Percentiles rank a stretch among this genome's conserved stretches.
These are phyloP conservation scores for Penicillium sp. DNA, from an alignment of 2,329 filamentous ascomycete genomes.

Conservation along the genomic window DNA sequence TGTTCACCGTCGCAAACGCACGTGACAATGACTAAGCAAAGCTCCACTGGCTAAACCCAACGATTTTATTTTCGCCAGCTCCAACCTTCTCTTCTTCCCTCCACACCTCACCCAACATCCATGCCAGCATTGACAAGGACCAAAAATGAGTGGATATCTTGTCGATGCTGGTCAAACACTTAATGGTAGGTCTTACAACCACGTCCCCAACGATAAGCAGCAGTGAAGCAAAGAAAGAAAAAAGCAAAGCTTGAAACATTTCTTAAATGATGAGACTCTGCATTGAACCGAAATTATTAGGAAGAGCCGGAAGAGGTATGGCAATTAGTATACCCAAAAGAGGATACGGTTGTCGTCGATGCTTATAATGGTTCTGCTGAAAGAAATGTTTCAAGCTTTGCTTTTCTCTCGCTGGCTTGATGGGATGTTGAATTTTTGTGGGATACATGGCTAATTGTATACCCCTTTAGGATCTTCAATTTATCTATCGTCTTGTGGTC, in stretches of 20 bases:
- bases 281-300: constrained; percentile 46
- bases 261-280: constrained; percentile 45
- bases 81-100: constrained; percentile 5
- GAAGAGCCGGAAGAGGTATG: constrained; percentile 53
- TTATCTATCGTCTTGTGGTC: not conserved
- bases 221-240: constrained; percentile 1
- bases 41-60: constrained; percentile 10
- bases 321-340: constrained; percentile 25
- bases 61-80: constrained; percentile 20
- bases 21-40: constrained; percentile 18
- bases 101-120: constrained; percentile 1
- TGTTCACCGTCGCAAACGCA: not conserved
- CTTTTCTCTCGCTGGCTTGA: constrained; percentile 1
- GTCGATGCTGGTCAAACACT: constrained; percentile 5
- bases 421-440: not conserved
- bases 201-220: not conserved
- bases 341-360: constrained; percentile 42
- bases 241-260: constrained; percentile 15
- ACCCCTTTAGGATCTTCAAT: not conserved
- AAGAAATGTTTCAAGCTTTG: constrained; percentile 24
- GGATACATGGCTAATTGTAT: not conserved
- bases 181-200: constrained; percentile 7
- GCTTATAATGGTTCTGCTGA: constrained; percentile 52
- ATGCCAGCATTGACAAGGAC: constrained; percentile 7
- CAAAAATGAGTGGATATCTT: constrained; percentile 7